Evolutionary conservation across 805 yeast genomes (phyloP), one percentile per base, ranked within the genome.

Genomic region (Candida maris): DNA sequence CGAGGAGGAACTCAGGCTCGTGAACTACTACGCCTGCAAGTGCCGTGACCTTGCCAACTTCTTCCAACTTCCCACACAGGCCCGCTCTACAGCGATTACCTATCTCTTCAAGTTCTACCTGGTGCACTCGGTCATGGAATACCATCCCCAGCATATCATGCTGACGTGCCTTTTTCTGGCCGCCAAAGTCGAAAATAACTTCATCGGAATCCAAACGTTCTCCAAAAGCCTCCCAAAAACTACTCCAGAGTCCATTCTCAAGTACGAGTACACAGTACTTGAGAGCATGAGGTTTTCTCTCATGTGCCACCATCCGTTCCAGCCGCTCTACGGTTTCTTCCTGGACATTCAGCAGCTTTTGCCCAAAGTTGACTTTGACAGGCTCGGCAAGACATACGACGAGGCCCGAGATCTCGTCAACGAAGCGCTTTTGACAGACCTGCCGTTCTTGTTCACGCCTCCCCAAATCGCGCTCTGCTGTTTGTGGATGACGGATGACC

Each of bases 381-480:
- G 77, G 32, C 62, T 87, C 41, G 91, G 93, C 1, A 67, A 67
- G 30, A 69, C 78, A 29, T 85, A 85, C 59, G 94, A 85, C 52
- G 63, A 65, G 28, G 86, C 95, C 8, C 76, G 82, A 48, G 70
- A 66, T 19, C 62, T 79, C 58, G 69, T 85, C 4, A 75, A 78
- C 30, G 85, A 79, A 18, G 73, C 85, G n/a, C 65, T 86, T 27
- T 64, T 81, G 23, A 78, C 91, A 14, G 96, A 93, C 55, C 89
- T 76, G 3, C 66, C 73, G 6, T 91, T 86, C 49, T 65, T 78
- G 23, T 91, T 65, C 61, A 81, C 97, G 0, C 99, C 99, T 1
- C 96, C 97, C 1, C 98, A 93, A 54, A 85, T 93, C 20, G 96
- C 97, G 1, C 65, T 93, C 35, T 93, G 96, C 0, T 86, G 93